Evolutionary conservation across 163 green algal genomes (phyloP), one percentile per base, ranked within the genome.

Genomic region (Chlamydomonas reinhardtii): DNA sequence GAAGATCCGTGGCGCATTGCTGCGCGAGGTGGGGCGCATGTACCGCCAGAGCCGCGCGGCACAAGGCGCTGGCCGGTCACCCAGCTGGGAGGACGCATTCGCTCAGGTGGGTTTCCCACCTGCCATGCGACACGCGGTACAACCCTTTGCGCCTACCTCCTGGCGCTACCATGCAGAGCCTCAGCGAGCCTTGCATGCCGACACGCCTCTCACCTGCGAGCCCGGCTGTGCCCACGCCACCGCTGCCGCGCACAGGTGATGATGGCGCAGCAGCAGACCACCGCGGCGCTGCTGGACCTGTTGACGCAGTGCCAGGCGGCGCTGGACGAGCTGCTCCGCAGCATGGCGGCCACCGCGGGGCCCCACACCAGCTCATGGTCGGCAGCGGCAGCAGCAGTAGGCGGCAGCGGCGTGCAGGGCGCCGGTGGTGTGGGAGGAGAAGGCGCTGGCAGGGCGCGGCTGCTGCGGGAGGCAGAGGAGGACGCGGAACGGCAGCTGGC

Each of bases 181-280:
- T n/a, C n/a, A n/a, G n/a, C n/a, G n/a, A n/a, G n/a, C n/a, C n/a
- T n/a, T n/a, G n/a, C n/a, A n/a, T n/a, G n/a, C n/a, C n/a, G n/a
- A n/a, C n/a, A n/a, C n/a, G n/a, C n/a, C n/a, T n/a, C n/a, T n/a
- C n/a, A n/a, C n/a, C n/a, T n/a, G n/a, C n/a, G n/a, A n/a, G n/a
- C n/a, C n/a, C n/a, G n/a, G n/a, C n/a, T n/a, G n/a, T n/a, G n/a
- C n/a, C n/a, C n/a, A n/a, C n/a, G n/a, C n/a, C n/a, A n/a, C n/a
- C n/a, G n/a, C n/a, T n/a, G n/a, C n/a, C n/a, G n/a, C n/a, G n/a
- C 22, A 56, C 93, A 96, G 92, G 93, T 95, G 62, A 92, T 96
- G 94, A 88, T 94, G 71, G 84, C 86, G 12, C 94, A 96, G 92
- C 93, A 96, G 85, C 89, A 92, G 75, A 93, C 89, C 22, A 94